These are phyloP conservation scores for Hemisphaericaspora nanyangensis DNA, from an alignment of 805 yeast genomes.

Conservation along the genomic window DNA sequence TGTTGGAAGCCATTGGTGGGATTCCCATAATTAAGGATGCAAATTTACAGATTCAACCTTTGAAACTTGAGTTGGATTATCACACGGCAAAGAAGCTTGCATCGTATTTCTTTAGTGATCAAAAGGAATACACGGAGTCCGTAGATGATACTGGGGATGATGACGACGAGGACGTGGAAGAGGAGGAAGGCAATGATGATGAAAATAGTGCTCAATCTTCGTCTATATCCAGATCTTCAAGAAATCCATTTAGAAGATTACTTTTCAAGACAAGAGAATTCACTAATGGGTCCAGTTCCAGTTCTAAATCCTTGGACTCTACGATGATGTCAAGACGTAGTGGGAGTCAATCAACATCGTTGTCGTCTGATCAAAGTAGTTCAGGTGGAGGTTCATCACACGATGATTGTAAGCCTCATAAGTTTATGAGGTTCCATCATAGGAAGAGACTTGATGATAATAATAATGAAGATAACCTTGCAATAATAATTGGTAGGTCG, in stretches of 20 bases:
- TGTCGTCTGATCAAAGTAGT: background rate
- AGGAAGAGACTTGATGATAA: background rate
- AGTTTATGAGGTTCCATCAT: background rate
- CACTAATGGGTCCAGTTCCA: background rate
- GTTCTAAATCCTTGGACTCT: background rate
- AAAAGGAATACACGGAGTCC: slow-evolving; percentile 13
- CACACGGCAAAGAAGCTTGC: slow-evolving; percentile 59
- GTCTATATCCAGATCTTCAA: background rate
- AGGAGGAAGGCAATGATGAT: slow-evolving; percentile 1
- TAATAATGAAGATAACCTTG: slow-evolving; percentile 29
- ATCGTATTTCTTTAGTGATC: slow-evolving; percentile 67
- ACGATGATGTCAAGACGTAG: background rate
- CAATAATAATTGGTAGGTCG: slow-evolving; percentile 41
- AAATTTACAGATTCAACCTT: slow-evolving; percentile 57
- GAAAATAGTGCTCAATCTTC: slow-evolving; percentile 7
- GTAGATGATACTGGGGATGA: slow-evolving; percentile 5
- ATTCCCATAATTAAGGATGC: slow-evolving; percentile 73
- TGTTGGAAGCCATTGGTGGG: slow-evolving; percentile 86
- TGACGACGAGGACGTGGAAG: slow-evolving; percentile 9
- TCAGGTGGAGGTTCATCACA: background rate
- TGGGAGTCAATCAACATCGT: background rate
- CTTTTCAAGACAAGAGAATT: slow-evolving; percentile 2
- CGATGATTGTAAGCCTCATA: background rate
- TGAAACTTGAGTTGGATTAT: slow-evolving; percentile 72
- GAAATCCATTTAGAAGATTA: slow-evolving; percentile 11